Conservation (phyloP, 2,329 filamentous ascomycete species). For the Claviceps fusiformis region DNA sequence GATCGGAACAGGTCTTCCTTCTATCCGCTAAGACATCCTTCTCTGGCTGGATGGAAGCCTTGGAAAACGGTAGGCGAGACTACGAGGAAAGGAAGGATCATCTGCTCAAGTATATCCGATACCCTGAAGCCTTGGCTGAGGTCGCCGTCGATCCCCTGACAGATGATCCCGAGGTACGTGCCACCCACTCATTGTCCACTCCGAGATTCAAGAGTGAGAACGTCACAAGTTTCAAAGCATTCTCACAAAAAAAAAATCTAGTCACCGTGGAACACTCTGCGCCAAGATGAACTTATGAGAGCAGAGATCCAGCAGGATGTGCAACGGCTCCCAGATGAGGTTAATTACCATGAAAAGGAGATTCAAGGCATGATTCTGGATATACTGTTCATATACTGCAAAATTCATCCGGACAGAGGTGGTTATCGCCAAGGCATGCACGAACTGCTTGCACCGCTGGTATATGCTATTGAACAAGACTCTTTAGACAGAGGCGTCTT, state of each 20-base stretch:
- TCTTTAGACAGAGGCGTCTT: constrained; percentile 44
- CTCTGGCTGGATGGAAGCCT: constrained; percentile 52
- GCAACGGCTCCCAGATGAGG: constrained; percentile 80
- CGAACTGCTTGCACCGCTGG: constrained; percentile 77
- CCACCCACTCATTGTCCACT: neutral
- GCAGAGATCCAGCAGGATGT: constrained; percentile 92
- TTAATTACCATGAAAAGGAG: constrained; percentile 68
- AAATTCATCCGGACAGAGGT: constrained; percentile 71
- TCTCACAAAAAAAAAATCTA: constrained; percentile 20
- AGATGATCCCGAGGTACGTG: constrained; percentile 53
- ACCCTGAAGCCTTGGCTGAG: constrained; percentile 63
- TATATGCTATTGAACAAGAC: constrained; percentile 75
- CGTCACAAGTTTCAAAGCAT: neutral
- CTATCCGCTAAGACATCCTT: constrained; percentile 56
- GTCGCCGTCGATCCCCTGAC: constrained; percentile 70
- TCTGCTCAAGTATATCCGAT: constrained; percentile 68
- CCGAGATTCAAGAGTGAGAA: neutral
- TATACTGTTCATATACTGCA: constrained; percentile 88
- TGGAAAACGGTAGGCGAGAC: constrained; percentile 56
- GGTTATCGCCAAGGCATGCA: constrained; percentile 99
- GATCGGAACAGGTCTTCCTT: constrained; percentile 52
- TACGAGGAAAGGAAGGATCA: constrained; percentile 61
- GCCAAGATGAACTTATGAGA: constrained; percentile 70
- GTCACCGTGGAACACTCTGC: constrained; percentile 84
- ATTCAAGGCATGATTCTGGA: constrained; percentile 76